A percentile compares a stretch with the other conserved stretches of the same genome.
phyloP scores from a whole-genome alignment of 768 basidiomycete species.

The Dioszegia hungarica region DNA sequence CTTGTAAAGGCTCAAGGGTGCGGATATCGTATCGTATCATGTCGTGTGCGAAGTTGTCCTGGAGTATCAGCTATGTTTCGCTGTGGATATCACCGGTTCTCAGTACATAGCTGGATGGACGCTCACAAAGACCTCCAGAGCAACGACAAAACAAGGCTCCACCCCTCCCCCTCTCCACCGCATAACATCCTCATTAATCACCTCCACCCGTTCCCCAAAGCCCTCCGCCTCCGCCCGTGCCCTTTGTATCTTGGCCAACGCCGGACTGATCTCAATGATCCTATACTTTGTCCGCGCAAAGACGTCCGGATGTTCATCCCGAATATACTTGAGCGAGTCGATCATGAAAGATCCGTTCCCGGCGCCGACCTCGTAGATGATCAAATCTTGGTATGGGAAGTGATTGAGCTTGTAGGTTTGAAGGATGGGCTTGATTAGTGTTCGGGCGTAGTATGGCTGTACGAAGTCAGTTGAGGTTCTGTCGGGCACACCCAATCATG shows the following conservation, averaged over 20 bases:
- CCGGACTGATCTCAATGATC: slow-evolving; percentile 88
- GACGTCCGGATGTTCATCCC: slow-evolving; percentile 70
- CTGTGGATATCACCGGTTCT: no score
- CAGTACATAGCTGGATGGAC: neutral
- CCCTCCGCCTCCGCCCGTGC: slow-evolving; percentile 36
- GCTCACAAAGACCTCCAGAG: slow-evolving; percentile 90
- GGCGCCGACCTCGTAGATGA: slow-evolving; percentile 95
- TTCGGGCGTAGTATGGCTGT: slow-evolving; percentile 91
- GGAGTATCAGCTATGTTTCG: slow-evolving; percentile 12
- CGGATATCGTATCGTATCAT: slow-evolving; percentile 80
- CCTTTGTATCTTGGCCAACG: slow-evolving; percentile 66
- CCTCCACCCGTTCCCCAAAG: slow-evolving; percentile 40
- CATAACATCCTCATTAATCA: slow-evolving; percentile 62
- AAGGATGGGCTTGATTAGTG: slow-evolving; percentile 80
- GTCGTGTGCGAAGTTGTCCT: slow-evolving; percentile 98
- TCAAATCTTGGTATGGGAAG: slow-evolving; percentile 92
- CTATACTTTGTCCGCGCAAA: slow-evolving; percentile 88
- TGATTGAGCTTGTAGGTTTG: slow-evolving; percentile 89
- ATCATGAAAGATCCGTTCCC: slow-evolving; percentile 92
- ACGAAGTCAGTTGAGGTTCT: neutral
- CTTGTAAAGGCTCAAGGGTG: slow-evolving; percentile 77
- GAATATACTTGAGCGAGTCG: slow-evolving; percentile 78
- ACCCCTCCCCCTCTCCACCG: slow-evolving; percentile 59
- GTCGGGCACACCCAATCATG: no score
- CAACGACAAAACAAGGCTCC: slow-evolving; percentile 86